Evolutionary conservation across 2,329 filamentous ascomycete genomes (phyloP).

Genomic region (Sporothrix brasiliensis): DNA sequence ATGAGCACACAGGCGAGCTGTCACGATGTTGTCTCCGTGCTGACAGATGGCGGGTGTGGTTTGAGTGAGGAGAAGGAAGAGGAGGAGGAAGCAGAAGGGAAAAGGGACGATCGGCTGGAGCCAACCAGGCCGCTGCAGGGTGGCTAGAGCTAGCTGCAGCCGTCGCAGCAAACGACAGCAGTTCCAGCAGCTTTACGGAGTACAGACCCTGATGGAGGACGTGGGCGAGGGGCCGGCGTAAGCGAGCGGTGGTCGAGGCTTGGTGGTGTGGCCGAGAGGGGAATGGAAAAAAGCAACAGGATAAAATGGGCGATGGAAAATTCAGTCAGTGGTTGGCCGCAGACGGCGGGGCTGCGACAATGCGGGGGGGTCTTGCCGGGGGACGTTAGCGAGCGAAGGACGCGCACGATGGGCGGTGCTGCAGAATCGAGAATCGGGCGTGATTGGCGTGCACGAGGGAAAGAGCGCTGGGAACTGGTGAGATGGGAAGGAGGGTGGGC

Average conservation of each 20-base stretch:
- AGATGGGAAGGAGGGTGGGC: not conserved
- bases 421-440: constrained; percentile 21
- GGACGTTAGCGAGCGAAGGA: constrained; percentile 1
- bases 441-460: not conserved
- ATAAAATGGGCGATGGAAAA: not conserved
- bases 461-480: not conserved
- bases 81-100: not conserved
- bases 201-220: not conserved
- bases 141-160: not conserved
- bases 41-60: not conserved
- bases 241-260: constrained; percentile 2
- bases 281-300: not conserved
- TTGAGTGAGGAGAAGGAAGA: constrained; percentile 3
- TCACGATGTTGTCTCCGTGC: constrained; percentile 15
- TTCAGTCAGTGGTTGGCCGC: constrained; percentile 27
- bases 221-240: constrained; percentile 15
- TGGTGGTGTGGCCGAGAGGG: constrained; percentile 17
- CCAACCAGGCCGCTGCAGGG: constrained; percentile 23
- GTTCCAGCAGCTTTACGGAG: not conserved
- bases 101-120: not conserved
- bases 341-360: constrained; percentile 33
- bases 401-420: not conserved
- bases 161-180: not conserved
- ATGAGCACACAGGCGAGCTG: not conserved
- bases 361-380: constrained; percentile 25